phyloP scores from a whole-genome alignment of 768 basidiomycete genomes.

The Astraeus odoratus region DNA sequence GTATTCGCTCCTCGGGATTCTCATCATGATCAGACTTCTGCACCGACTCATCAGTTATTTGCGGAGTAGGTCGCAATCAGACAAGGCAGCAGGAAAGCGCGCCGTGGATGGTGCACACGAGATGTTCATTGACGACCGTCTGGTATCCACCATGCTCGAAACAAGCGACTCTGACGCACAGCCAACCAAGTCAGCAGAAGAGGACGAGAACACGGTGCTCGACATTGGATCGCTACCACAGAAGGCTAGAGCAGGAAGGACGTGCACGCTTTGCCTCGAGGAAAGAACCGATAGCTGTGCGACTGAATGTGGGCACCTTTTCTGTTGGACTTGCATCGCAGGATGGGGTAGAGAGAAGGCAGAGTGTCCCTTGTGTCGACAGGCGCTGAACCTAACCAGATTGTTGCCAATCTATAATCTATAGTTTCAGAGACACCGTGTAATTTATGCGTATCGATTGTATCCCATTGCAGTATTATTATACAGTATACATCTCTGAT shows the following conservation, averaged over 20 bases:
- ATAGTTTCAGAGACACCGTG: slow-evolving; percentile 28
- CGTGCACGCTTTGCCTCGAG: slow-evolving; percentile 80
- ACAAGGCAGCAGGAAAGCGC: slow-evolving; percentile 31
- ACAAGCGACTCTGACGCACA: slow-evolving; percentile 44
- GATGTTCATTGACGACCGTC: slow-evolving; percentile 51
- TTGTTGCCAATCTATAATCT: slow-evolving; percentile 82
- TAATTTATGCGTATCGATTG: slow-evolving; percentile 4
- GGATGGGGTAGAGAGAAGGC: slow-evolving; percentile 89
- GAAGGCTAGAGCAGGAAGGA: slow-evolving; percentile 49
- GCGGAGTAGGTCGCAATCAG: slow-evolving; percentile 24
- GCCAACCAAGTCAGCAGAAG: slow-evolving; percentile 53
- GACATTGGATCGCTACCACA: slow-evolving; percentile 51
- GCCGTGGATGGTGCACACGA: slow-evolving; percentile 27
- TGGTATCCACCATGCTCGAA: slow-evolving; percentile 51
- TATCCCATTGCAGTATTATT: slow-evolving; percentile 10
- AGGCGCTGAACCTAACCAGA: slow-evolving; percentile 59
- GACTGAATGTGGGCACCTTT: slow-evolving; percentile 86
- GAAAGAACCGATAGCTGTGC: slow-evolving; percentile 76
- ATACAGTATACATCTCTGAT: slow-evolving; percentile 14
- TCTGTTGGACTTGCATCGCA: slow-evolving; percentile 86
- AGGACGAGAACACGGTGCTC: slow-evolving; percentile 63
- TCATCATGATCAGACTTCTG: slow-evolving; percentile 57
- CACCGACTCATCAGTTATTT: slow-evolving; percentile 51
- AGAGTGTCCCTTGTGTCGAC: slow-evolving; percentile 84
- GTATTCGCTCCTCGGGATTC: slow-evolving; percentile 76